Percentiles rank a stretch among this genome's conserved stretches.
Conservation (phyloP, 2,329 filamentous ascomycete species). For the Hypoxylon sp. region DNA sequence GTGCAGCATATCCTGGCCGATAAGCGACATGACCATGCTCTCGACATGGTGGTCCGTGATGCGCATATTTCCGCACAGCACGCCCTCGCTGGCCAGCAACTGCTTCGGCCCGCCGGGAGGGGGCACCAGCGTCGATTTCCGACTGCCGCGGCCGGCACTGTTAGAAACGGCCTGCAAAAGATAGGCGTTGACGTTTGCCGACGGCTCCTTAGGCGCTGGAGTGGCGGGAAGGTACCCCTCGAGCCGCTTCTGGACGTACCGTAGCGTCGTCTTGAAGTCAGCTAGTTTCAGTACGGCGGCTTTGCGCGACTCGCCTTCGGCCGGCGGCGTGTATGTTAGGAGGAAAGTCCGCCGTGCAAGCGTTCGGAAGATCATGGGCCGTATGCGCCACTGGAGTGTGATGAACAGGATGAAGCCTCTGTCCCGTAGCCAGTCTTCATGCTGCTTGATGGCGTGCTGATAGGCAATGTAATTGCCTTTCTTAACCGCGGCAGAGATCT, state of each 20-base stretch:
- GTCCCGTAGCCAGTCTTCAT: slow-evolving; percentile 80
- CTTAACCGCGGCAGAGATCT: slow-evolving; percentile 78
- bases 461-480: slow-evolving; percentile 81
- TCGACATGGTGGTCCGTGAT: slow-evolving; percentile 78
- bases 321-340: slow-evolving; percentile 79
- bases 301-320: slow-evolving; percentile 66
- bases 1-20: slow-evolving; percentile 83
- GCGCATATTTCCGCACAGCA: slow-evolving; percentile 73
- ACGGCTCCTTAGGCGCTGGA: slow-evolving; percentile 50
- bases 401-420: slow-evolving; percentile 82
- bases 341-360: slow-evolving; percentile 83
- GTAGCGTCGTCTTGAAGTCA: slow-evolving; percentile 74
- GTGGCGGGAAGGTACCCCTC: slow-evolving; percentile 67
- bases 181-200: slow-evolving; percentile 63
- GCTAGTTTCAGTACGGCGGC: slow-evolving; percentile 81
- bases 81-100: slow-evolving; percentile 69
- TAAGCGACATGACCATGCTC: slow-evolving; percentile 79
- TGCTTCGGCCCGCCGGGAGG: slow-evolving; percentile 62
- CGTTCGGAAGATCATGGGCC: slow-evolving; percentile 86
- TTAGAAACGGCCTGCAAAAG: slow-evolving; percentile 67
- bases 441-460: slow-evolving; percentile 73
- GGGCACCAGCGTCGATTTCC: slow-evolving; percentile 60
- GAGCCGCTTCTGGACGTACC: slow-evolving; percentile 73
- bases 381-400: slow-evolving; percentile 73
- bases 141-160: slow-evolving; percentile 53